A percentile compares a stretch with the other conserved stretches of the same genome.
phyloP scores from a whole-genome alignment of 2,329 filamentous ascomycete genomes.

The Stagonosporopsis chrysanthemi region DNA sequence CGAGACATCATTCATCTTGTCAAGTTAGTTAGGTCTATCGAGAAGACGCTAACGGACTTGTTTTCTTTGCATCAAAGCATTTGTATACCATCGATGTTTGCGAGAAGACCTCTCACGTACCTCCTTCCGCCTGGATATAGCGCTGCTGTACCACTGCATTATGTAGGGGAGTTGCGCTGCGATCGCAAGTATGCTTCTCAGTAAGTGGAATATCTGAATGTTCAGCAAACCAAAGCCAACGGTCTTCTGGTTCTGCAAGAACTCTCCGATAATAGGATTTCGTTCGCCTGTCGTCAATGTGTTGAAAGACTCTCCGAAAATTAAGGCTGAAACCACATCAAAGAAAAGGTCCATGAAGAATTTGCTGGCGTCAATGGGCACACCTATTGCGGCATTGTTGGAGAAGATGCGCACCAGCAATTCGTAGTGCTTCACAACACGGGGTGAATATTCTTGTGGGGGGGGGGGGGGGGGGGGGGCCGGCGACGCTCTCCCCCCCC shows the following conservation, averaged over 20 bases:
- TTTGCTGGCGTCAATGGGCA: slow-evolving; percentile 14
- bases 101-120: slow-evolving; percentile 2
- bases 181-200: slow-evolving; percentile 8
- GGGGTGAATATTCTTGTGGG: slow-evolving; percentile 4
- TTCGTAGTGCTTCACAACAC: slow-evolving; percentile 3
- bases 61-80: slow-evolving; percentile 16
- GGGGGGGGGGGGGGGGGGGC: too few species aligned
- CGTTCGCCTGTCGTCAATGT: slow-evolving; percentile 14
- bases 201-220: slow-evolving; percentile 21
- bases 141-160: neutral
- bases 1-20: slow-evolving; percentile 8
- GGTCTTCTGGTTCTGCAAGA: slow-evolving; percentile 12
- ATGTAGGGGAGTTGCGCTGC: neutral
- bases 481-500: too few species aligned
- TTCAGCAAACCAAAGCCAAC: slow-evolving; percentile 18
- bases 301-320: slow-evolving; percentile 23
- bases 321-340: slow-evolving; percentile 23
- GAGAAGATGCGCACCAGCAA: neutral
- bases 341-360: slow-evolving; percentile 24
- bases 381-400: neutral
- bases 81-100: slow-evolving; percentile 15
- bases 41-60: slow-evolving; percentile 2
- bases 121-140: slow-evolving; percentile 5
- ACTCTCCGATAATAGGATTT: slow-evolving; percentile 15
- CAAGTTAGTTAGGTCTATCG: slow-evolving; percentile 1